Percentiles rank a stretch among this genome's conserved stretches.
Evolutionary conservation across 148 eudicot species (phyloP).

Genomic region (Camellia sinensis): DNA sequence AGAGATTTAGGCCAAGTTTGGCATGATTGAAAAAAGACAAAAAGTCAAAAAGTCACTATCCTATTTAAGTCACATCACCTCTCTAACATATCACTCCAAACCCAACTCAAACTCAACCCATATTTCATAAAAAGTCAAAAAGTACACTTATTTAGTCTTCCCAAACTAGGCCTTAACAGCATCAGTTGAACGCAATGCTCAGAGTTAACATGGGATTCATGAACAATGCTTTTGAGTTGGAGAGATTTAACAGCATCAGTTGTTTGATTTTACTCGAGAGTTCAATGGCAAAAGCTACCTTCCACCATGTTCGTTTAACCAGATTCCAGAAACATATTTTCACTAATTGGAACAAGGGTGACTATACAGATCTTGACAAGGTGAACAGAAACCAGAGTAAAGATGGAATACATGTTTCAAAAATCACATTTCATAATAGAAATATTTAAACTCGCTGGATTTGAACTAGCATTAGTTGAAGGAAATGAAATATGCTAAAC

Average conservation of each 20-base stretch:
- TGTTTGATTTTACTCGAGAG: background rate
- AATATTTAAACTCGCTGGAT: background rate
- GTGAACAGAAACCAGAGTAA: background rate
- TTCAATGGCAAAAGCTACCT: background rate
- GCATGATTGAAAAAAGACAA: no score
- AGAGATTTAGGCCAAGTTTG: no score
- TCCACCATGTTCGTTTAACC: background rate
- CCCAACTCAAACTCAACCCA: no score
- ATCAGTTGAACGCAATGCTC: no score
- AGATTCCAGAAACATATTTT: slow-evolving; percentile 1
- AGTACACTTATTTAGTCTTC: no score
- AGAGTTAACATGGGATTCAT: background rate
- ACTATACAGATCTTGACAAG: background rate
- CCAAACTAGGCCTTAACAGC: no score
- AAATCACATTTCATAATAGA: background rate
- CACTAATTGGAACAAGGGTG: background rate
- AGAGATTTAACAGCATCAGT: no score
- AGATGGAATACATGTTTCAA: background rate
- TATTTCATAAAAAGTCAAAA: no score
- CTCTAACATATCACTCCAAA: no score
- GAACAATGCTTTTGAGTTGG: background rate
- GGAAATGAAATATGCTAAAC: background rate
- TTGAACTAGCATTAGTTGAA: background rate
- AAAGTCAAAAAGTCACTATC: no score
- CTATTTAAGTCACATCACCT: no score